Evolutionary conservation across 2,329 filamentous ascomycete genomes (phyloP).

Genomic region (Phaeoacremonium minimum): DNA sequence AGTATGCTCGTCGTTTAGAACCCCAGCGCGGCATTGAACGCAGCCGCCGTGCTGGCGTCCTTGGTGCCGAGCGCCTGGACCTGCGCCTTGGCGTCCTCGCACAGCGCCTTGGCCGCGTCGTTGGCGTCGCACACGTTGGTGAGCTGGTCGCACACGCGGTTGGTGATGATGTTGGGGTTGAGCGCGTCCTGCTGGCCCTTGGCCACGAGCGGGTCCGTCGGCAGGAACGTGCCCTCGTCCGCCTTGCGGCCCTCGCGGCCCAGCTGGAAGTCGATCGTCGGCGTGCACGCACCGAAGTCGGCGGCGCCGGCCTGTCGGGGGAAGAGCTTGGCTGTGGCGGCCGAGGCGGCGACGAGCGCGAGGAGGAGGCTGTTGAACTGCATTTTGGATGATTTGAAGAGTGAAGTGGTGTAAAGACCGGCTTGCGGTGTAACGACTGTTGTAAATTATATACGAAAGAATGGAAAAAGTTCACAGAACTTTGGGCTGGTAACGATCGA

Average conservation of each 20-base stretch:
- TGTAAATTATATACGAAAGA: background rate
- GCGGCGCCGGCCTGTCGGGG: constrained; percentile 13
- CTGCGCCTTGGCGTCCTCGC: constrained; percentile 41
- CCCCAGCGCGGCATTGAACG: constrained; percentile 37
- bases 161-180: constrained; percentile 62
- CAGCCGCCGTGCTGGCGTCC: constrained; percentile 41
- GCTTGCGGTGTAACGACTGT: background rate
- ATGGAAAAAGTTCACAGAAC: background rate
- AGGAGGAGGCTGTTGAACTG: background rate
- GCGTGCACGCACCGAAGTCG: constrained; percentile 50
- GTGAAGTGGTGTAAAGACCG: background rate
- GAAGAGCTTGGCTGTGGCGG: background rate
- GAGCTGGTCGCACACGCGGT: constrained; percentile 57
- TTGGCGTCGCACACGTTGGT: constrained; percentile 57
- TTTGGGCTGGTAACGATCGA: background rate
- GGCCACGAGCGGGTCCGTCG: constrained; percentile 20
- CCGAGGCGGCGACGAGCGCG: background rate
- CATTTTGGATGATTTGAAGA: background rate
- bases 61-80: constrained; percentile 44
- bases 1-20: constrained; percentile 19
- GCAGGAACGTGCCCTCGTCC: constrained; percentile 64
- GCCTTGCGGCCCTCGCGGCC: constrained; percentile 52
- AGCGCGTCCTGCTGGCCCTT: constrained; percentile 44
- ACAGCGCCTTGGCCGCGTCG: constrained; percentile 44
- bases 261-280: constrained; percentile 55